Evolutionary conservation across 345 rosid genomes (phyloP).

Genomic region (Balakata baccata): DNA sequence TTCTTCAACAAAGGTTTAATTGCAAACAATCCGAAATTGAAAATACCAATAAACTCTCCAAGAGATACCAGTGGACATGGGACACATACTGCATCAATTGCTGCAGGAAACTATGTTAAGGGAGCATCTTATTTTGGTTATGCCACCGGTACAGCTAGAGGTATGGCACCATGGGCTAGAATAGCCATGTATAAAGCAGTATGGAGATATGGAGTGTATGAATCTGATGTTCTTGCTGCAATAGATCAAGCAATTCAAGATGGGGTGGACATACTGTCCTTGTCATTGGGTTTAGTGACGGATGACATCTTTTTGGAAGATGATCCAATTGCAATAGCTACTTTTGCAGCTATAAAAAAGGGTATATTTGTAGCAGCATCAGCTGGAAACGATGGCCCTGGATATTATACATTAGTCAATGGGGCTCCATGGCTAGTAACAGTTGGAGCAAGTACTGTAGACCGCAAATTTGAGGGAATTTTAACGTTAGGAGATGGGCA

Average conservation of each 20-base stretch:
- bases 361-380: slow-evolving; percentile 43
- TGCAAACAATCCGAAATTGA: slow-evolving; percentile 33
- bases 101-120: slow-evolving; percentile 40
- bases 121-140: slow-evolving; percentile 47
- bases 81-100: slow-evolving; percentile 47
- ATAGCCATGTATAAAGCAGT: slow-evolving; percentile 41
- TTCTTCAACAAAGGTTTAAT: slow-evolving; percentile 39
- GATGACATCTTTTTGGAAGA: slow-evolving; percentile 18
- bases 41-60: slow-evolving; percentile 24
- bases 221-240: slow-evolving; percentile 49
- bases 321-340: slow-evolving; percentile 40
- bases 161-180: slow-evolving; percentile 41
- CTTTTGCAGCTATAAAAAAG: slow-evolving; percentile 39
- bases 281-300: slow-evolving; percentile 25
- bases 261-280: slow-evolving; percentile 43
- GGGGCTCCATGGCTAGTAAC: slow-evolving; percentile 49
- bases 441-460: slow-evolving; percentile 37
- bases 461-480: slow-evolving; percentile 34
- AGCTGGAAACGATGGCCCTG: slow-evolving; percentile 46
- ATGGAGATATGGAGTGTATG: slow-evolving; percentile 30
- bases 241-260: slow-evolving; percentile 50
- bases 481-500: slow-evolving; percentile 32
- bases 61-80: slow-evolving; percentile 45
- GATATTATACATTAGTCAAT: slow-evolving; percentile 25
- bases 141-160: slow-evolving; percentile 34